Evolutionary conservation across 2,329 filamentous ascomycete species (phyloP).

Genomic region (Aspergillus ochraceus): DNA sequence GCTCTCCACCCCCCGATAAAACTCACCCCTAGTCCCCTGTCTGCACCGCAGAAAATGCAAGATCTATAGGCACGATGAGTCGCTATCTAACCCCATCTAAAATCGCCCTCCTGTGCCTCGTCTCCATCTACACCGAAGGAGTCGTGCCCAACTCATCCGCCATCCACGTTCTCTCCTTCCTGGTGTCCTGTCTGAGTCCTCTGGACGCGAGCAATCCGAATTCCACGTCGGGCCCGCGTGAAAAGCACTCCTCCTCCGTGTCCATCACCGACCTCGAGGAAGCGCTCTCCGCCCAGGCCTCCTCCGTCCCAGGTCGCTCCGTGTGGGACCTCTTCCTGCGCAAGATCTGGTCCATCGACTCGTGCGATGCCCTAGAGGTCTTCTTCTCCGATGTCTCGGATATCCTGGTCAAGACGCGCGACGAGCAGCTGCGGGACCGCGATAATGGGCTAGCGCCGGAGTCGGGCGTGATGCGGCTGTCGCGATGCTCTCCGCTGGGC

Average conservation of each 20-base stretch:
- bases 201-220: conserved; percentile 31
- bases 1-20: too few relatives aligned
- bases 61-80: conserved; percentile 56
- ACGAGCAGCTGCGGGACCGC: conserved; percentile 58
- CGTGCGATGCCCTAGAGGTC: conserved; percentile 73
- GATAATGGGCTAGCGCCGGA: conserved; percentile 55
- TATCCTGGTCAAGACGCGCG: conserved; percentile 63
- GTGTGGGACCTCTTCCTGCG: conserved; percentile 85
- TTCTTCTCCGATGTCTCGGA: conserved; percentile 66
- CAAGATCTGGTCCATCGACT: conserved; percentile 80
- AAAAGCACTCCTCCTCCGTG: conserved; percentile 31
- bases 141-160: conserved; percentile 68
- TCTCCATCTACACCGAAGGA: conserved; percentile 77
- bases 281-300: conserved; percentile 46
- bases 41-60: neutral
- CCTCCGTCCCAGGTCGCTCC: conserved; percentile 68
- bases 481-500: conserved; percentile 76
- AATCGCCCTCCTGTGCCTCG: conserved; percentile 75
- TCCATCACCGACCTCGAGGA: conserved; percentile 50
- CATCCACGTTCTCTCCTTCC: conserved; percentile 74
- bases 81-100: conserved; percentile 88
- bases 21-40: too few relatives aligned
- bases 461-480: conserved; percentile 59
- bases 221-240: conserved; percentile 23
- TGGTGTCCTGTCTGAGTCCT: conserved; percentile 67